These are phyloP conservation scores for Starmera quercuum DNA, from an alignment of 805 yeast genomes.

Conservation along the genomic window DNA sequence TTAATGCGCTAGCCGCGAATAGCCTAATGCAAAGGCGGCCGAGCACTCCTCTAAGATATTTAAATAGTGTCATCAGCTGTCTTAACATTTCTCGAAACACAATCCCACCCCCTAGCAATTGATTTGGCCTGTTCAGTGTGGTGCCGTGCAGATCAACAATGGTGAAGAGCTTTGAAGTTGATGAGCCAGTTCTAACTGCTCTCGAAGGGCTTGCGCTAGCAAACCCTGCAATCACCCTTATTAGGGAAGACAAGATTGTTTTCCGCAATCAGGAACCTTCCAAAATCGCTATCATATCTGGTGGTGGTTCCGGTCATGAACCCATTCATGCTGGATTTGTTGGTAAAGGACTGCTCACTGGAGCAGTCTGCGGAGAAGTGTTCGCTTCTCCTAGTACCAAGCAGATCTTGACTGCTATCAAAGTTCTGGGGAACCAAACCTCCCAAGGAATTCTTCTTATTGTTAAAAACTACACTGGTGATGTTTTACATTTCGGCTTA, in stretches of 20 bases:
- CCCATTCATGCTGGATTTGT: slow-evolving; percentile 91
- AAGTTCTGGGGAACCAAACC: slow-evolving; percentile 31
- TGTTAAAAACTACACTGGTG: slow-evolving; percentile 93
- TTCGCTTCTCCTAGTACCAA: slow-evolving; percentile 94
- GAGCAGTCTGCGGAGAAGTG: slow-evolving; percentile 85
- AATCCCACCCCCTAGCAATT: too few species aligned
- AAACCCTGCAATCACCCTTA: slow-evolving; percentile 28
- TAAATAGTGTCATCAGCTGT: too few species aligned
- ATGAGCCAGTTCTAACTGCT: slow-evolving; percentile 27
- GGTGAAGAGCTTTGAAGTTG: slow-evolving; percentile 31
- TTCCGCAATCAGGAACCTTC: slow-evolving; percentile 25
- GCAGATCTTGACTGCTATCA: slow-evolving; percentile 67
- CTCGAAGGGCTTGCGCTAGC: slow-evolving; percentile 30
- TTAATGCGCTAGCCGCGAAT: too few species aligned
- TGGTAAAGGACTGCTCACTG: slow-evolving; percentile 75
- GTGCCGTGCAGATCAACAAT: slow-evolving; percentile 1
- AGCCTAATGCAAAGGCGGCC: too few species aligned
- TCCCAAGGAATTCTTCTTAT: slow-evolving; percentile 65
- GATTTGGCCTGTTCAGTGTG: too few species aligned
- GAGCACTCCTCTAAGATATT: too few species aligned
- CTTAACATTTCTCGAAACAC: too few species aligned
- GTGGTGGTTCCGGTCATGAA: slow-evolving; percentile 97
- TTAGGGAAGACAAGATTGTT: slow-evolving; percentile 29
- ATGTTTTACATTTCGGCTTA: slow-evolving; percentile 84
- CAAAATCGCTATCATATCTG: slow-evolving; percentile 71